Evolutionary conservation across 176 grass and related monocot species (phyloP), one percentile per base, ranked within the genome.

Genomic region (Triticum urartu): DNA sequence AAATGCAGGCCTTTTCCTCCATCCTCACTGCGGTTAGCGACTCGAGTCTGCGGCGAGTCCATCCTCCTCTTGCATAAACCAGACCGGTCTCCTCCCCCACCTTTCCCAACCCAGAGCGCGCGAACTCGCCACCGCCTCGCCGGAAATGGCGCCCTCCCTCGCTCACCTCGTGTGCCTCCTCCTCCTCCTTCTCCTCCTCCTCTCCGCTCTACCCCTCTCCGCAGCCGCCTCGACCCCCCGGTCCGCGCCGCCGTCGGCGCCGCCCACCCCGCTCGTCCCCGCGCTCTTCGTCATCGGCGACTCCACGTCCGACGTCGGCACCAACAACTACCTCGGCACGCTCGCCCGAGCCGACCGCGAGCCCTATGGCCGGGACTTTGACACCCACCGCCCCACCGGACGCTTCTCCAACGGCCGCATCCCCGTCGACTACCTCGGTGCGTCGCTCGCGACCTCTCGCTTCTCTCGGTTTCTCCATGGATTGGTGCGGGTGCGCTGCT

Each of bases 351-450:
- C 92, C 59, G 92, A 92, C 68, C 88, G 79, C 20, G 86, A 85
- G 71, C 94, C 90, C 11, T 94, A 94, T 25, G 92, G 92, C 22
- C 90, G 92, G 11, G 90, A 94, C 64, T 94, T 97, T 81, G 94
- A 94, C 83, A 97, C 94, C 60, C 83, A 70, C 83, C 92, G 62
- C 61, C 94, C 92, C 70, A 97, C 92, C 7, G 94, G 91, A 5
- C 94, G 91, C 75, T 97, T 97, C 92, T 97, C 89, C 88, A 97
- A 97, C 47, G 90, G 94, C 54, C 94, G 92, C 77, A 84, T 97
- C 86, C 84, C 91, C 50, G 94, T 97, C 80, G 92, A 94, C 77
- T 97, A 94, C 88, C 73, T 97, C 66, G 94, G 94, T 92, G 21
- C 1, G 62, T 6, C 54, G 28, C 9, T 15, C 18, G 4, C 64